Conservation (phyloP, 495 filamentous ascomycete genomes). For the Amorphotheca resinae region DNA sequence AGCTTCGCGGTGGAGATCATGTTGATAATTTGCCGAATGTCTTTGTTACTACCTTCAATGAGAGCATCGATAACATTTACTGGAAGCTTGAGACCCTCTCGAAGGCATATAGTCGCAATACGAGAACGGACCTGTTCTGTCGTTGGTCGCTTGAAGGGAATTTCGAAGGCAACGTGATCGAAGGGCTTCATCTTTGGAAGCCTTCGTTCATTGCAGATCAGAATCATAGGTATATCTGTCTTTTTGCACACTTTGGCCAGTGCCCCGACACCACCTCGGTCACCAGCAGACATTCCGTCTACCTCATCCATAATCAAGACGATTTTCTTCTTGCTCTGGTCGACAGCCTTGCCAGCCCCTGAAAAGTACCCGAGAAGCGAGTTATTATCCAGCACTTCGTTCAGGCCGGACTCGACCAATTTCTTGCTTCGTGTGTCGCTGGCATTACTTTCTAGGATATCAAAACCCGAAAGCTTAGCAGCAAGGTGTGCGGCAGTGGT, state of each 20-base stretch:
- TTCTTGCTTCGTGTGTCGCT: constrained; percentile 98
- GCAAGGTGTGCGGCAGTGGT: constrained; percentile 94
- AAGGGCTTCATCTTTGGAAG: constrained; percentile 98
- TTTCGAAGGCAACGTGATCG: constrained; percentile 66
- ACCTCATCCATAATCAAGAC: constrained; percentile 99
- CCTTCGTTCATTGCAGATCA: constrained; percentile 93
- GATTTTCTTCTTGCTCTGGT: constrained; percentile 74
- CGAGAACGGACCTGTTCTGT: constrained; percentile 78
- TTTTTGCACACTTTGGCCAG: constrained; percentile 90
- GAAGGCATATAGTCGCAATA: constrained; percentile 86
- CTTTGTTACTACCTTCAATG: constrained; percentile 85
- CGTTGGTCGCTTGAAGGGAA: constrained; percentile 82
- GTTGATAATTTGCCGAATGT: constrained; percentile 97
- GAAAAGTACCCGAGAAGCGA: constrained; percentile 88
- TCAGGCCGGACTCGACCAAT: constrained; percentile 74
- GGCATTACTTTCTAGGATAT: constrained; percentile 89
- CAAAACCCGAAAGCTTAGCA: constrained; percentile 84
- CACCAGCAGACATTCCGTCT: constrained; percentile 96
- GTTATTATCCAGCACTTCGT: constrained; percentile 83
- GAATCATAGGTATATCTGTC: constrained; percentile 85
- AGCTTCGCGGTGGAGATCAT: constrained; percentile 93
- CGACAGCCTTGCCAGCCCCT: constrained; percentile 67
- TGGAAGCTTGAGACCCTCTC: constrained; percentile 81
- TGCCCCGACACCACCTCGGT: constrained; percentile 90
- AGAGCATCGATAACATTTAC: constrained; percentile 81